Evolutionary conservation across 2,329 filamentous ascomycete genomes (phyloP).

Genomic region (Anisogramma anomala): DNA sequence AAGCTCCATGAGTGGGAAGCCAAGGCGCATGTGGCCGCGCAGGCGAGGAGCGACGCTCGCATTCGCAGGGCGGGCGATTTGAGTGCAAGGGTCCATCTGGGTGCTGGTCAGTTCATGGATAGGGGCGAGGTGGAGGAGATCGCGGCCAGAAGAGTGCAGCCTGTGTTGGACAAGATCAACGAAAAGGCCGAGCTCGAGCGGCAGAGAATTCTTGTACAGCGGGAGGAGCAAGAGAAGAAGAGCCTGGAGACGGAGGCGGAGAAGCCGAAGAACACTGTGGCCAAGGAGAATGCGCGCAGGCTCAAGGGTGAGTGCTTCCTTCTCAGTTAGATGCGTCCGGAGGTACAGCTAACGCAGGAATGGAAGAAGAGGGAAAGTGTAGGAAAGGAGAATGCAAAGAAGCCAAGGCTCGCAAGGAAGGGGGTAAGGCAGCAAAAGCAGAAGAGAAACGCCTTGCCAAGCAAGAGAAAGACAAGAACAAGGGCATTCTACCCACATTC

Average conservation of each 20-base stretch:
- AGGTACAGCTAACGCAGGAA: background rate
- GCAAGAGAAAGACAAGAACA: conserved; percentile 36
- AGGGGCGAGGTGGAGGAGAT: conserved; percentile 69
- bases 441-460: conserved; percentile 35
- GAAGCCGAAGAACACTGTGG: conserved; percentile 31
- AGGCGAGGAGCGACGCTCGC: conserved; percentile 51
- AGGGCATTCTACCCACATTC: background rate
- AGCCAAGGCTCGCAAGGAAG: conserved; percentile 35
- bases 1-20: conserved; percentile 68
- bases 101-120: conserved; percentile 70
- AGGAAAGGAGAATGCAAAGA: conserved; percentile 55
- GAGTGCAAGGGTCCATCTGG: conserved; percentile 53
- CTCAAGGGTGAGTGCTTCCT: conserved; percentile 30
- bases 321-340: no score
- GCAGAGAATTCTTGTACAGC: conserved; percentile 51
- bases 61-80: conserved; percentile 42
- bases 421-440: conserved; percentile 34
- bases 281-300: conserved; percentile 23
- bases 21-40: conserved; percentile 59
- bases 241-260: conserved; percentile 47
- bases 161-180: conserved; percentile 74
- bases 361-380: conserved; percentile 51
- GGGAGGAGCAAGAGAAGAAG: conserved; percentile 52
- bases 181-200: conserved; percentile 63
- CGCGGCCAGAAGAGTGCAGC: conserved; percentile 65